Evolutionary conservation across 2,329 filamentous ascomycete genomes (phyloP).

Genomic region (Diaporthe humulicola): DNA sequence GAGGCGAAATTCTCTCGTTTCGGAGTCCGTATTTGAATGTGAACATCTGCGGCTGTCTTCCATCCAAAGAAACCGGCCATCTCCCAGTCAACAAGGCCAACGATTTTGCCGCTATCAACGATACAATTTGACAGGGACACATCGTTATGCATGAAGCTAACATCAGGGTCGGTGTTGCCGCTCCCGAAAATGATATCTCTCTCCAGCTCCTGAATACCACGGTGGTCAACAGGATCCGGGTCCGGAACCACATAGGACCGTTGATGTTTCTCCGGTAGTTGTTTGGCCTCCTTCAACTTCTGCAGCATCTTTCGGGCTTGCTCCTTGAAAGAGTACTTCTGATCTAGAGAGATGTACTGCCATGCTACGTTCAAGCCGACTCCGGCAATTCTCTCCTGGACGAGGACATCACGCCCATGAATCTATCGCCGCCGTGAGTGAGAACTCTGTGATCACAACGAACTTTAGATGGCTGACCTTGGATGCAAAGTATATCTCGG

Average conservation of each 20-base stretch:
- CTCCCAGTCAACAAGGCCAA: constrained; percentile 57
- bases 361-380: no score
- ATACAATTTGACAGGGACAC: background rate
- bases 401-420: no score
- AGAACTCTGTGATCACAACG: no score
- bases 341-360: no score
- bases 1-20: background rate
- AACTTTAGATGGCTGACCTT: no score
- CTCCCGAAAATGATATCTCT: background rate
- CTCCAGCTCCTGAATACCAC: background rate
- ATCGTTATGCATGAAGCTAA: background rate
- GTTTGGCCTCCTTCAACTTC: background rate
- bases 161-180: background rate
- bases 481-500: background rate
- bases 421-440: background rate
- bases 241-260: background rate
- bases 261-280: background rate
- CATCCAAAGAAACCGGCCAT: constrained; percentile 55
- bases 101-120: constrained; percentile 46
- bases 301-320: background rate
- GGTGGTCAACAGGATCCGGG: background rate
- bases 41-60: constrained; percentile 47
- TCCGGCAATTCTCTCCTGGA: no score
- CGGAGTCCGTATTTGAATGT: constrained; percentile 32
- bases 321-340: no score